Evolutionary conservation across 169 alveolate species (phyloP).

Genomic region (Plasmodium knowlesi): DNA sequence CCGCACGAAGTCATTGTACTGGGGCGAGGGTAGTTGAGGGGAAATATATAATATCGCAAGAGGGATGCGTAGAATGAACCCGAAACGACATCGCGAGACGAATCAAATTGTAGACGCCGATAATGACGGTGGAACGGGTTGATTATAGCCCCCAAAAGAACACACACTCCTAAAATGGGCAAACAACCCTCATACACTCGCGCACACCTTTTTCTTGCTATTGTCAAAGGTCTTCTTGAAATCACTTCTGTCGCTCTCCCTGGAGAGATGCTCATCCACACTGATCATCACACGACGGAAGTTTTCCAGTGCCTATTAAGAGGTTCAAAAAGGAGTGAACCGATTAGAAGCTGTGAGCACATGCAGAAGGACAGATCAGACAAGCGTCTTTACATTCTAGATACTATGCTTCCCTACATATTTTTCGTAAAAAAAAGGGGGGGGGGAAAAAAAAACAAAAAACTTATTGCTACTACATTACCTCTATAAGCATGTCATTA

Average conservation of each 20-base stretch:
- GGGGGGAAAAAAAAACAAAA: not conserved
- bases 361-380: not conserved
- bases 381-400: not conserved
- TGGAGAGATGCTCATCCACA: conserved; percentile 22
- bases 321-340: not conserved
- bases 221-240: conserved; percentile 2
- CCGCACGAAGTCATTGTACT: conserved; percentile 35
- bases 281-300: conserved; percentile 10
- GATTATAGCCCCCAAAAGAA: not conserved
- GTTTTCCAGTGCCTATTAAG: conserved; percentile 23
- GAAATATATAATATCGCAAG: not conserved
- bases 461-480: not conserved
- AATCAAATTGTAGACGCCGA: not conserved
- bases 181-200: not conserved
- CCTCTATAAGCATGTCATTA: conserved; percentile 27
- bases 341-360: not conserved
- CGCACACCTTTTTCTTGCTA: conserved; percentile 43
- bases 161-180: not conserved
- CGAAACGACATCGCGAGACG: not conserved
- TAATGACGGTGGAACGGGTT: not conserved
- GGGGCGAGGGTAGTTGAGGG: not conserved
- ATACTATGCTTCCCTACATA: not conserved
- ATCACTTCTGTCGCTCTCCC: not conserved
- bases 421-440: not conserved
- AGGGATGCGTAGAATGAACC: not conserved